A percentile compares a stretch with the other conserved stretches of the same genome.
These are phyloP conservation scores for Ophiostoma himal-ulmi DNA, from an alignment of 2,329 filamentous ascomycete species.

Conservation along the genomic window DNA sequence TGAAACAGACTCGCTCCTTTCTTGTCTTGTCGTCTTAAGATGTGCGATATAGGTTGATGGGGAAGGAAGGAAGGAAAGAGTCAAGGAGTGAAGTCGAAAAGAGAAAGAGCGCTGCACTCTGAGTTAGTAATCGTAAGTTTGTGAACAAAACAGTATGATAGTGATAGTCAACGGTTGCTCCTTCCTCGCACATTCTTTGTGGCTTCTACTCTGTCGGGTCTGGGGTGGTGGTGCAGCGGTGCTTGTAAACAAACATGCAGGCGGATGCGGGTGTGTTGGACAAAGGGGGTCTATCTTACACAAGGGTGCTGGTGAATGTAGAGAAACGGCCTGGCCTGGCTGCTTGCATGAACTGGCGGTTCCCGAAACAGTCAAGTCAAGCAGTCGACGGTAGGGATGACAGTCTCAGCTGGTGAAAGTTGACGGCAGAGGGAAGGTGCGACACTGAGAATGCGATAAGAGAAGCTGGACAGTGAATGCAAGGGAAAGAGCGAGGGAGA, in stretches of 20 bases:
- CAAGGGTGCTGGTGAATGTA: neutral
- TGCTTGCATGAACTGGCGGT: conserved; percentile 16
- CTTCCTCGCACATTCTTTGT: neutral
- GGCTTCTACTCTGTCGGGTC: neutral
- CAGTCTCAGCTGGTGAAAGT: conserved; percentile 13
- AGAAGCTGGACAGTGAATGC: neutral
- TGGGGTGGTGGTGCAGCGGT: neutral
- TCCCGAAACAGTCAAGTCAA: conserved; percentile 15
- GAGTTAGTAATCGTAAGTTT: neutral
- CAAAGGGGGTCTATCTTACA: neutral
- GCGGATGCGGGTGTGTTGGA: neutral
- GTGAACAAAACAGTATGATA: neutral
- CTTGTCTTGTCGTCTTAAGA: conserved; percentile 17
- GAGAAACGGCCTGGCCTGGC: neutral
- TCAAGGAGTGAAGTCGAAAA: neutral
- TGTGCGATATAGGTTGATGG: conserved; percentile 18
- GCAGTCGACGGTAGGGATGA: neutral
- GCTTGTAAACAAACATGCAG: neutral
- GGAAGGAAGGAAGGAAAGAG: neutral
- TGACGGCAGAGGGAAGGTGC: conserved; percentile 16
- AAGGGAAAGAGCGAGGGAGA: neutral
- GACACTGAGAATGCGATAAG: conserved; percentile 8
- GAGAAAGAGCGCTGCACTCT: neutral
- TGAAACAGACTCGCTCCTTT: conserved; percentile 18
- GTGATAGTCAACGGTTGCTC: neutral